Percentiles rank a stretch among this genome's conserved stretches.
These are phyloP conservation scores for Citrus maxima DNA, from an alignment of 345 rosid genomes.

Conservation along the genomic window DNA sequence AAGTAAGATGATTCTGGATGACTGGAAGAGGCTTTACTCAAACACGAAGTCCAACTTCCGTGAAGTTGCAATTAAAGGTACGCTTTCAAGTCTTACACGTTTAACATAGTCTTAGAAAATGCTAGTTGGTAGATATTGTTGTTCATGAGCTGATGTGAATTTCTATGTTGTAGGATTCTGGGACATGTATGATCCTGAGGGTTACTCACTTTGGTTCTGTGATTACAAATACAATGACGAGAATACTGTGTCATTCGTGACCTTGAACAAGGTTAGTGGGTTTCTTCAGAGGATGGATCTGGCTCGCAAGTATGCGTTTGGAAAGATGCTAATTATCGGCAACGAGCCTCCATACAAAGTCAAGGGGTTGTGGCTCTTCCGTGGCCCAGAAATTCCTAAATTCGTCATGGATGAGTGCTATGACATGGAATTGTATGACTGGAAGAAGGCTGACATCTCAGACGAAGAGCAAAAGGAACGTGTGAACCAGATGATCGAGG, in stretches of 20 bases:
- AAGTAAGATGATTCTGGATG: slow-evolving; percentile 88
- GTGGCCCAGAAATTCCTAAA: slow-evolving; percentile 81
- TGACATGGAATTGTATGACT: slow-evolving; percentile 95
- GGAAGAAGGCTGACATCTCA: slow-evolving; percentile 80
- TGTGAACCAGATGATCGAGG: slow-evolving; percentile 94
- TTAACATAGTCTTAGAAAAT: too few species aligned
- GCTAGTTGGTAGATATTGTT: background rate
- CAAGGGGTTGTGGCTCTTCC: slow-evolving; percentile 96
- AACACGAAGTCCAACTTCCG: slow-evolving; percentile 97
- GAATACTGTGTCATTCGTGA: slow-evolving; percentile 85
- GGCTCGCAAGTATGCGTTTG: slow-evolving; percentile 92
- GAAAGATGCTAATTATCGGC: slow-evolving; percentile 94
- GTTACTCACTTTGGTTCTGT: slow-evolving; percentile 97
- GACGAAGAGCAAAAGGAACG: slow-evolving; percentile 94
- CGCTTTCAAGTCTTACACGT: background rate
- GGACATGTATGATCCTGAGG: slow-evolving; percentile 99
- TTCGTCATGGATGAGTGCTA: slow-evolving; percentile 89
- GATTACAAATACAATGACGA: slow-evolving; percentile 97
- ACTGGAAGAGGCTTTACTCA: slow-evolving; percentile 98
- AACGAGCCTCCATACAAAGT: slow-evolving; percentile 81
- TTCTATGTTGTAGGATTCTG: slow-evolving; percentile 70
- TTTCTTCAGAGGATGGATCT: slow-evolving; percentile 96
- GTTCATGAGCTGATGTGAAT: background rate
- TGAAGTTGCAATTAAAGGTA: slow-evolving; percentile 92
- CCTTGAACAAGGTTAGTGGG: slow-evolving; percentile 91